Evolutionary conservation across 305 asterid genomes (phyloP), one percentile per base, ranked within the genome.

Genomic region (Stenogyne calaminthoides): DNA sequence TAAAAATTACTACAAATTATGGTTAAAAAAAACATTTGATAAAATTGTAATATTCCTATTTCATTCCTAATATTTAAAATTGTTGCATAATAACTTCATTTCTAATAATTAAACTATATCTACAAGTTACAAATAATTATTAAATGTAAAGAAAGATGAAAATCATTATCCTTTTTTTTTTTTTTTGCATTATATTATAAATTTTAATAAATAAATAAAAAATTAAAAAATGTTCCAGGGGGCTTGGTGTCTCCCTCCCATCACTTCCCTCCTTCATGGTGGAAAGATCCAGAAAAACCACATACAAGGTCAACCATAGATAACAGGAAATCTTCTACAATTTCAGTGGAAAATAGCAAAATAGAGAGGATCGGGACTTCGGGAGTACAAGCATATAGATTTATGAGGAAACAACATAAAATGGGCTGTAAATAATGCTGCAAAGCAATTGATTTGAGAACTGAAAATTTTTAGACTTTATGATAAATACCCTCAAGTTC

Each of bases 401-500:
- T 59, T 46, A 14, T 19, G 25, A 69, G 56, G 65, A 12, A 76
- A 47, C 34, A 56, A 49, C 54, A 80, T 47, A 46, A 76, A 25
- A 70, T 58, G 52, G 67, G 66, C 72, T 5, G 49, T 37, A 44
- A 74, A 67, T 22, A 59, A 59, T 65, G 54, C 34, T 39, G 73
- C 59, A 67, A 71, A 63, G 55, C 49, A 22, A 64, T 51, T 25
- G 16, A 64, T 69, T 15, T 68, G 51, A 69, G 16, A 49, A 77
- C 7, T 32, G 36, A 69, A 64, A 60, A 69, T 46, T 67, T 6
- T 49, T 78, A 63, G 56, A 44, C 51, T 14, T 65, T 62, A 72
- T 51, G 65, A 67, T 73, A 55, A 44, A 82, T 89, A 95, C 99
- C 99, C 84, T 95, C 98, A 72, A 95, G 96, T 83, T 87, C 93